Evolutionary conservation across 2,329 filamentous ascomycete genomes (phyloP), one percentile per base, ranked within the genome.

Genomic region (Nothophaeocryptopus gaeumannii): DNA sequence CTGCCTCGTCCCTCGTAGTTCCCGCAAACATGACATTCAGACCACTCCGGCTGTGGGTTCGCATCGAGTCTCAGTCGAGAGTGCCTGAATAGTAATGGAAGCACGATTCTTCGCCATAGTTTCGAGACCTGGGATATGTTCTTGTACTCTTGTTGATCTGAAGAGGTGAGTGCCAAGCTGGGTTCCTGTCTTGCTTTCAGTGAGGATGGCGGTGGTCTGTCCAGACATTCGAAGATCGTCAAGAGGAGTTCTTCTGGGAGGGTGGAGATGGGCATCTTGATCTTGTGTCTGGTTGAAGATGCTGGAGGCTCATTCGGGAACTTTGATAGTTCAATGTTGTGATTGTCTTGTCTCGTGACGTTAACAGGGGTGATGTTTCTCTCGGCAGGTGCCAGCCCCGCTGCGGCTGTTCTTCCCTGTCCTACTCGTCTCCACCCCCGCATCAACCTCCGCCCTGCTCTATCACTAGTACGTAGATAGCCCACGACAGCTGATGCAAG

Each of bases 181-280:
- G 78, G 82, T 56, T 76, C 74, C 44, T 80, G 71, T 47, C 77
- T 72, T 15, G 83, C 66, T 12, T 71, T 70, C 34, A 58, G 61
- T 37, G 73, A 66, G 0, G 82, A 81, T 10, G 78, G 76, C 8
- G 79, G 73, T 2, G 72, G 63, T 0, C 60, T 60, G 57, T 79
- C 75, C 39, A 86, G 71, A 59, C 75, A 76, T n/a, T 66, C 68
- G 58, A 86, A 73, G 56, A 86, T 77, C 2, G 79, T 72, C 45
- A 76, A 65, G 15, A 85, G 67, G 39, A 87, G 69, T 68, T 88
- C 84, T 54, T 79, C 80, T 2, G 83, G 84, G 14, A 87, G 73
- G 8, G 48, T 33, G 56, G 61, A 38, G 63, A 65, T 55, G 10
- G 35, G 8, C 12, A 26, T 15, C 39, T 12, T 33, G 31, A 26